These are phyloP conservation scores for Sordariomycetes sp. DNA, from an alignment of 2,329 filamentous ascomycete genomes.

Conservation along the genomic window DNA sequence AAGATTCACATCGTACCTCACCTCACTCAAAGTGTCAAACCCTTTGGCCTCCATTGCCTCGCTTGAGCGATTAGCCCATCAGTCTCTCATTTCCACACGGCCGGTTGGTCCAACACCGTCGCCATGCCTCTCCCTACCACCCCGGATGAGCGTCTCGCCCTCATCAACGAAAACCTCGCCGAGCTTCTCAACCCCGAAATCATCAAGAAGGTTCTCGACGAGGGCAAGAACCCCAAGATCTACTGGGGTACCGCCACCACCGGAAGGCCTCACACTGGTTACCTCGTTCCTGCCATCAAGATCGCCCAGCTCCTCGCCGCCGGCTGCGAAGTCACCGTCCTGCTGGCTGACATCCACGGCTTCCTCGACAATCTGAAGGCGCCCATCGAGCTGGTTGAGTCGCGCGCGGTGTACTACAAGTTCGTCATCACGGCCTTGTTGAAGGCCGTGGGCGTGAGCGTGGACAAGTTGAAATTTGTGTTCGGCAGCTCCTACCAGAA, in stretches of 20 bases:
- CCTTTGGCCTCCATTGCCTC: too few species aligned
- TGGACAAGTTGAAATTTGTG: conserved; percentile 73
- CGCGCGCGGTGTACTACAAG: conserved; percentile 77
- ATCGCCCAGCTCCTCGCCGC: conserved; percentile 81
- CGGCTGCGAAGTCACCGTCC: conserved; percentile 71
- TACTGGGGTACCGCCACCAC: conserved; percentile 90
- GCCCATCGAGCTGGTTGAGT: conserved; percentile 76
- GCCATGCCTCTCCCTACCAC: conserved; percentile 12
- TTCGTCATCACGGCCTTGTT: conserved; percentile 66
- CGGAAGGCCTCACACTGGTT: conserved; percentile 80
- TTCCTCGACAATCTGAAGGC: conserved; percentile 81
- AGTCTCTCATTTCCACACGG: too few species aligned
- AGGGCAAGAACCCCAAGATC: conserved; percentile 64
- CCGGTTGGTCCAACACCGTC: neutral
- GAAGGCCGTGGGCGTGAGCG: conserved; percentile 67
- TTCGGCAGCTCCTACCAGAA: conserved; percentile 78
- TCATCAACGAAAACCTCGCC: conserved; percentile 73
- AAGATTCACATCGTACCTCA: too few species aligned
- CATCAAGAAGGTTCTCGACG: conserved; percentile 61
- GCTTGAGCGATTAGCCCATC: too few species aligned
- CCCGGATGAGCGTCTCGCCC: conserved; percentile 54
- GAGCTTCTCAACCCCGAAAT: conserved; percentile 81
- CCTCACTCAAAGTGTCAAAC: too few species aligned
- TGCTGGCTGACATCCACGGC: conserved; percentile 67
- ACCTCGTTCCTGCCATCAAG: conserved; percentile 83